These are phyloP conservation scores for sorghum (Sorghum bicolor) DNA, from an alignment of 176 grass and related monocot genomes.

Conservation along the genomic window Sorghum_bicolor_NCBIv3 NC_012875.2:49264501-49265000, in stretches of 20 bases:
- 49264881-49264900: constrained; percentile 43
- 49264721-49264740: not conserved
- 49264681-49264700: constrained; percentile 84
- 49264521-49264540: not conserved
- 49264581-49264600: not conserved
- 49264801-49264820: constrained; percentile 70
- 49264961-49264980: not conserved
- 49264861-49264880: constrained; percentile 25
- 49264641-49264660: constrained; percentile 82
- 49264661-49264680: constrained; percentile 90
- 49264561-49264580: not conserved
- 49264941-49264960: not conserved
- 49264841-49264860: constrained; percentile 88
- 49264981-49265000: not conserved
- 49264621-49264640: constrained; percentile 60
- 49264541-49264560: not conserved
- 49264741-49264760: not conserved
- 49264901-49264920: not conserved
- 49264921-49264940: not conserved
- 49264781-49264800: constrained; percentile 33
- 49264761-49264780: not conserved
- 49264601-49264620: not conserved
- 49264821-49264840: constrained; percentile 76
- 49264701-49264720: constrained; percentile 94
- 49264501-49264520: not conserved